Evolutionary conservation across 495 filamentous ascomycete species (phyloP).

Genomic region (Hyphodiscus hymeniophilus): DNA sequence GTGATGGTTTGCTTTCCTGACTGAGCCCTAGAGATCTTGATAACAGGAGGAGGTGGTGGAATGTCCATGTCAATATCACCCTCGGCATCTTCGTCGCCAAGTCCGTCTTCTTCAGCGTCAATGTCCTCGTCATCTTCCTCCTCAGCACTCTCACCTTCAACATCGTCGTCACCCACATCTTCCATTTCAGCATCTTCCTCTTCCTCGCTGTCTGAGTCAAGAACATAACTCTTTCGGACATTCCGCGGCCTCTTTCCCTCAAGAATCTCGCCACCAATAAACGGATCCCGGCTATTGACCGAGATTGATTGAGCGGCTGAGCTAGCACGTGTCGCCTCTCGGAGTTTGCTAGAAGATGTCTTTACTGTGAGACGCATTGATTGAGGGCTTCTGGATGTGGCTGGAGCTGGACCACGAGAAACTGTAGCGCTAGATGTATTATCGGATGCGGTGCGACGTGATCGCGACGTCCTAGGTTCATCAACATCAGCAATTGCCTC

Average conservation of each 20-base stretch:
- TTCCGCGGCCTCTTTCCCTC: constrained; percentile 55
- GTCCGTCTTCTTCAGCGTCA: constrained; percentile 37
- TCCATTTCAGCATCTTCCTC: constrained; percentile 40
- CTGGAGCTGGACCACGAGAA: constrained; percentile 42
- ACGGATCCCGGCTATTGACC: constrained; percentile 27
- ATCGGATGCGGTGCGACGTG: constrained; percentile 16
- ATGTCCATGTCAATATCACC: constrained; percentile 34
- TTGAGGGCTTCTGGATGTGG: constrained; percentile 46
- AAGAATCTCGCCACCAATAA: constrained; percentile 49
- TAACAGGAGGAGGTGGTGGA: constrained; percentile 24
- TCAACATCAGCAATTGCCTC: constrained; percentile 24
- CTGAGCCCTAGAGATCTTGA: constrained; percentile 22
- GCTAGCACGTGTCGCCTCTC: constrained; percentile 55
- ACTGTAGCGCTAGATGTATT: constrained; percentile 33
- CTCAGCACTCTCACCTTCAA: constrained; percentile 24
- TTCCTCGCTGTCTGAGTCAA: constrained; percentile 44
- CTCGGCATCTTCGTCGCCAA: constrained; percentile 36
- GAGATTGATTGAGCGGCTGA: constrained; percentile 13
- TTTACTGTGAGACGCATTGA: constrained; percentile 77
- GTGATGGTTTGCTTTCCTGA: constrained; percentile 14
- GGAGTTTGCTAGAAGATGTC: constrained; percentile 72
- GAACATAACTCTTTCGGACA: constrained; percentile 60
- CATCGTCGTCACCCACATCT: constrained; percentile 35
- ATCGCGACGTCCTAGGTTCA: constrained; percentile 10
- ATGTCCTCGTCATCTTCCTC: constrained; percentile 34